Evolutionary conservation across 345 rosid species (phyloP).

Genomic region (Dipteronia dyeriana): DNA sequence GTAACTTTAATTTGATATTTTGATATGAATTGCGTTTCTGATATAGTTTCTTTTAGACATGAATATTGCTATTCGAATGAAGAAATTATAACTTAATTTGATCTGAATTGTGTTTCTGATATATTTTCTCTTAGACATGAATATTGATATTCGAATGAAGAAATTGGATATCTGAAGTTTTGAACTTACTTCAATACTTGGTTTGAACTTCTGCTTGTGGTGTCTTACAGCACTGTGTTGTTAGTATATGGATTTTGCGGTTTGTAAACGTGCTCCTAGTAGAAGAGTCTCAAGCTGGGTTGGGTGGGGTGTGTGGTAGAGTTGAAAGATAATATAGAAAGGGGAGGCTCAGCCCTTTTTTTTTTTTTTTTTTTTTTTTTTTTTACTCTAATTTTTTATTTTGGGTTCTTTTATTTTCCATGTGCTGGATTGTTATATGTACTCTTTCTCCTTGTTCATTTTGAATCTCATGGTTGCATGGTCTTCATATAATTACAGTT

Average conservation of each 20-base stretch:
- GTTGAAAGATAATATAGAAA: background rate
- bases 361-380: too few relatives aligned
- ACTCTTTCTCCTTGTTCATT: too few relatives aligned
- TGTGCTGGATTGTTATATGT: background rate
- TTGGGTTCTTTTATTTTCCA: background rate
- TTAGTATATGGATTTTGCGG: background rate
- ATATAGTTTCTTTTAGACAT: too few relatives aligned
- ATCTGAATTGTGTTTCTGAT: too few relatives aligned
- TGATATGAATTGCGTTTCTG: too few relatives aligned
- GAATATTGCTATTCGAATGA: too few relatives aligned
- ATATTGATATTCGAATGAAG: too few relatives aligned
- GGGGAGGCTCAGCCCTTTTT: too few relatives aligned
- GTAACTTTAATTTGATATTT: background rate
- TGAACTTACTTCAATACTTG: background rate
- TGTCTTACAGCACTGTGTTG: too few relatives aligned
- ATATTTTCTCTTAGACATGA: too few relatives aligned
- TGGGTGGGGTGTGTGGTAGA: background rate
- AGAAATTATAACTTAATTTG: background rate
- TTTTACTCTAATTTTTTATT: background rate
- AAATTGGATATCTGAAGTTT: background rate
- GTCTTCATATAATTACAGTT: slow-evolving; percentile 43
- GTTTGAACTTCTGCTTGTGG: too few relatives aligned
- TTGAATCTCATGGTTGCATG: slow-evolving; percentile 19
- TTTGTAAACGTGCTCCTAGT: background rate
- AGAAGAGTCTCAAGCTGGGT: background rate